Percentiles rank a stretch among this genome's conserved stretches.
phyloP scores from a whole-genome alignment of 139 green algal species.

The Astrephomene gubernaculifera region DNA sequence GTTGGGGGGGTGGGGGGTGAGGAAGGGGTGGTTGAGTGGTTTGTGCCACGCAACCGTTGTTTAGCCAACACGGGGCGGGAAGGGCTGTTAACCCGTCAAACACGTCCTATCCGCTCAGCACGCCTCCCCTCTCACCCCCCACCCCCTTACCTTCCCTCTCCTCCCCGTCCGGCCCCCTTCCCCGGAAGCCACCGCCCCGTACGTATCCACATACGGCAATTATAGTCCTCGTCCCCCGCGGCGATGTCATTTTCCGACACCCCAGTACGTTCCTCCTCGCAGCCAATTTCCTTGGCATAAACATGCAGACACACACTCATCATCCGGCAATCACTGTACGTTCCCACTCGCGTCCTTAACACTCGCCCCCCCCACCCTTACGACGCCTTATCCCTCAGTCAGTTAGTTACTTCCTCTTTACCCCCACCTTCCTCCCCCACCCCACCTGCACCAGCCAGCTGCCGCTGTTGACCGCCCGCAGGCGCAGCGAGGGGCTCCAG shows the following conservation, averaged over 20 bases:
- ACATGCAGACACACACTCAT: neutral
- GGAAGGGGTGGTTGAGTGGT: neutral
- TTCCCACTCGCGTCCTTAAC: neutral
- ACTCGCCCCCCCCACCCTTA: no score
- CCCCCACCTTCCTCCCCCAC: neutral
- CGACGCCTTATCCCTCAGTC: no score
- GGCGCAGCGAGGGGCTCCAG: constrained; percentile 34
- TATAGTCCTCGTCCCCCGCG: no score
- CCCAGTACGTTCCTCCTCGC: no score
- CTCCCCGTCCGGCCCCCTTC: no score
- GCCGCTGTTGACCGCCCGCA: constrained; percentile 30
- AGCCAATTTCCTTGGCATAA: neutral
- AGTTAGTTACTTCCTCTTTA: no score
- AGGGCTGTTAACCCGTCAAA: neutral
- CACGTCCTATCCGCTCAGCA: neutral
- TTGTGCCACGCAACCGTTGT: neutral
- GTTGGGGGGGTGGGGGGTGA: neutral
- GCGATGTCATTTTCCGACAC: no score
- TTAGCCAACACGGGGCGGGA: neutral
- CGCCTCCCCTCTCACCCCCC: no score
- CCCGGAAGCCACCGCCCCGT: no score
- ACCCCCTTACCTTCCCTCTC: no score
- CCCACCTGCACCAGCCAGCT: constrained; percentile 24
- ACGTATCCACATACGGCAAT: no score
- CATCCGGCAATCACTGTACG: neutral